Conservation (phyloP, 768 basidiomycete species). For the Gymnopilus dilepis region DNA sequence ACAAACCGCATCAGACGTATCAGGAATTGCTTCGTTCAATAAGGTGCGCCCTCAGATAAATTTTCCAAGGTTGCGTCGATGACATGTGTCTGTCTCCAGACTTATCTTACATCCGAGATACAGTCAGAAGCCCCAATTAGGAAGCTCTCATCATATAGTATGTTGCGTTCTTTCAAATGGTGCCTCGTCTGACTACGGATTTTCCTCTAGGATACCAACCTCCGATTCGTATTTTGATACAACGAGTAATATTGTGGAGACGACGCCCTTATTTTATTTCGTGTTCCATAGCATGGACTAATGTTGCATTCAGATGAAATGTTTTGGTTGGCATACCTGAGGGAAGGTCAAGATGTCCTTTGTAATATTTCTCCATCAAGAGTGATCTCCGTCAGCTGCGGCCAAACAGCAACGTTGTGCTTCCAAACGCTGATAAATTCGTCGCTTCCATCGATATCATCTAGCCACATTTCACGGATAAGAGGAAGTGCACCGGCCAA, state of each 20-base stretch:
- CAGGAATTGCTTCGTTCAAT: constrained; percentile 62
- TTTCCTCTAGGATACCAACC: constrained; percentile 38
- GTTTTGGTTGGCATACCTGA: no score
- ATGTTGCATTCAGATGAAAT: not conserved
- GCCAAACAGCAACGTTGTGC: not conserved
- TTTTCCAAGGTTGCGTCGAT: not conserved
- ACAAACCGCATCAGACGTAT: constrained; percentile 66
- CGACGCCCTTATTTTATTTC: not conserved
- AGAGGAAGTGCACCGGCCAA: not conserved
- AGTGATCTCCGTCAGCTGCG: not conserved
- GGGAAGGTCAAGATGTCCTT: not conserved
- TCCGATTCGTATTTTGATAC: constrained; percentile 38
- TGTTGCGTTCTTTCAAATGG: constrained; percentile 18
- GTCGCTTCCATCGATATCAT: not conserved
- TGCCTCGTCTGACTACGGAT: not conserved
- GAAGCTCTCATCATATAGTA: constrained; percentile 74
- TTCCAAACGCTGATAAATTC: constrained; percentile 4
- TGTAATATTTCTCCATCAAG: not conserved
- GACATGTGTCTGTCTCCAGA: constrained; percentile 32
- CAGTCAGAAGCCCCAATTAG: constrained; percentile 75
- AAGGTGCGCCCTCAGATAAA: constrained; percentile 41
- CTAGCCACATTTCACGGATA: not conserved
- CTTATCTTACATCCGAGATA: constrained; percentile 62
- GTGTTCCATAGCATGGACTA: not conserved
- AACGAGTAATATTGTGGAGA: no score